These are phyloP conservation scores for Neocallimastix lanati DNA, from an alignment of 192 early-diverging fungal genomes.

Conservation along the genomic window DNA sequence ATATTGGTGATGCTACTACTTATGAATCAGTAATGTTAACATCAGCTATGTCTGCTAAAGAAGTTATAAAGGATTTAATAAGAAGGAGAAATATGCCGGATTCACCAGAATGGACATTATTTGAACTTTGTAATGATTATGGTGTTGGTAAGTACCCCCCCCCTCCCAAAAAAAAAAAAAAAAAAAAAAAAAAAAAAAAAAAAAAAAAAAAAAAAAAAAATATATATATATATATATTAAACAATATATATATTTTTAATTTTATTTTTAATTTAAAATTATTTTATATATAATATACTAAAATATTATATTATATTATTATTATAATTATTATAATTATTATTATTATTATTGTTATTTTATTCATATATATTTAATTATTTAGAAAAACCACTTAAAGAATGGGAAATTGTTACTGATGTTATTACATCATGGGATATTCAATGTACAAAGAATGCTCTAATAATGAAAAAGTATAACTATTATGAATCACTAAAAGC, in stretches of 20 bases:
- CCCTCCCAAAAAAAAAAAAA: no score
- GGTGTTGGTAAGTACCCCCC: slow-evolving; percentile 51
- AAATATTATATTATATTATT: no score
- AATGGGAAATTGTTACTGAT: slow-evolving; percentile 79
- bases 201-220: no score
- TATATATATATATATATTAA: no score
- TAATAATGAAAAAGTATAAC: slow-evolving; percentile 55
- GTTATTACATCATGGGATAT: slow-evolving; percentile 70
- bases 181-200: no score
- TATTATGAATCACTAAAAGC: slow-evolving; percentile 36
- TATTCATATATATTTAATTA: no score
- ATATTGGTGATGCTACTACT: slow-evolving; percentile 56
- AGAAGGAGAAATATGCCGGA: slow-evolving; percentile 25
- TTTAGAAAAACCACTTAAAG: slow-evolving; percentile 71
- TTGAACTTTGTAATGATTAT: slow-evolving; percentile 75
- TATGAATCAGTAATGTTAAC: slow-evolving; percentile 68
- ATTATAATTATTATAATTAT: no score
- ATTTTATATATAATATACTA: no score
- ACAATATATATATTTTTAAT: no score
- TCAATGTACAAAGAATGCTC: slow-evolving; percentile 45
- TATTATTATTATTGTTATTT: no score
- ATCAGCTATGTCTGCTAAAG: slow-evolving; percentile 46
- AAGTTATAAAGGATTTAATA: slow-evolving; percentile 50
- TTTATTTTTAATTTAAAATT: no score
- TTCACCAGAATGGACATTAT: slow-evolving; percentile 59